These are phyloP conservation scores for Alloteropsis semialata DNA, from an alignment of 176 grass and related monocot genomes.

Conservation along the genomic window DNA sequence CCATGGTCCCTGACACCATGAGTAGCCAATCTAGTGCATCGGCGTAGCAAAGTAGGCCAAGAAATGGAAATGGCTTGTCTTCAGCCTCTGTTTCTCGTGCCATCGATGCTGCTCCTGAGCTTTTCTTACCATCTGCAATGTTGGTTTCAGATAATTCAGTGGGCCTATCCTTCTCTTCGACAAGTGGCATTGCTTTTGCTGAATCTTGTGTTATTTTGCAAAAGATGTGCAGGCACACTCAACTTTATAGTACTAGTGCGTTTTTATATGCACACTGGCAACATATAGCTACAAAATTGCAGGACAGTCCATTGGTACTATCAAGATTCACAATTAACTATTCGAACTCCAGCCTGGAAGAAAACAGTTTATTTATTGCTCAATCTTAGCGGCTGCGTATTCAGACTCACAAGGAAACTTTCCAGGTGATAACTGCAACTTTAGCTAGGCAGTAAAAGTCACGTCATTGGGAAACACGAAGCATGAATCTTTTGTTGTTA, in stretches of 20 bases:
- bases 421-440: neutral
- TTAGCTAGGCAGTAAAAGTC: conserved; percentile 2
- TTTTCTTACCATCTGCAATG: conserved; percentile 12
- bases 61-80: conserved; percentile 28
- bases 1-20: conserved; percentile 49
- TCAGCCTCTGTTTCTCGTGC: neutral
- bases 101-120: neutral
- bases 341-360: neutral
- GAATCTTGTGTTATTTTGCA: conserved; percentile 18
- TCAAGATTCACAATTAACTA: conserved; percentile 29
- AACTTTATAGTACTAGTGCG: neutral
- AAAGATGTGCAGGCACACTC: conserved; percentile 3
- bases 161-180: conserved; percentile 9
- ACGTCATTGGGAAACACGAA: conserved; percentile 36
- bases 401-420: neutral
- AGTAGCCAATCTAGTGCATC: conserved; percentile 52
- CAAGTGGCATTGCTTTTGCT: conserved; percentile 26
- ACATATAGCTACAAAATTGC: conserved; percentile 23
- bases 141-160: neutral
- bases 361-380: neutral
- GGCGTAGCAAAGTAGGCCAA: conserved; percentile 50
- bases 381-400: neutral
- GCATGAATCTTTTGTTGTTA: conserved; percentile 20
- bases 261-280: neutral
- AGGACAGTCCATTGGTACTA: conserved; percentile 11